Percentiles rank a stretch among this genome's conserved stretches.
Conservation (phyloP, 1,139 yeast species). For the Nakaseomyces bracarensis region DNA sequence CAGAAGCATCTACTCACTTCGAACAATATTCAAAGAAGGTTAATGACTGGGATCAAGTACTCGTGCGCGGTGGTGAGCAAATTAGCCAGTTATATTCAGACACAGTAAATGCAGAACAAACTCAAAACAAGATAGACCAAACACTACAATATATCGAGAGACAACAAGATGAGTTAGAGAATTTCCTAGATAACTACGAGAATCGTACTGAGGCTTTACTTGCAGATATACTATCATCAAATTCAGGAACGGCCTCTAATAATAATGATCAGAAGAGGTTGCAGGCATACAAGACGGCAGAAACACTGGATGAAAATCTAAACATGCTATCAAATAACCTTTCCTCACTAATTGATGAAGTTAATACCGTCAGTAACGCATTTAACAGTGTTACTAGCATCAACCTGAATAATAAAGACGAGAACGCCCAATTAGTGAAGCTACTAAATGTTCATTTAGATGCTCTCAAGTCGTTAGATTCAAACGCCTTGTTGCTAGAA, state of each 20-base stretch:
- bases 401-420: slow-evolving; percentile 29
- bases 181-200: slow-evolving; percentile 76
- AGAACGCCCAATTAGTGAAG: slow-evolving; percentile 55
- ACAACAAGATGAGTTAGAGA: slow-evolving; percentile 88
- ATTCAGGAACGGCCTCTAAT: slow-evolving; percentile 22
- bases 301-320: slow-evolving; percentile 71
- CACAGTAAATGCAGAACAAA: slow-evolving; percentile 73
- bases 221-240: slow-evolving; percentile 35
- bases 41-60: slow-evolving; percentile 74
- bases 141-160: slow-evolving; percentile 76
- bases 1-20: slow-evolving; percentile 65
- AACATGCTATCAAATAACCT: slow-evolving; percentile 71
- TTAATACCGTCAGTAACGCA: slow-evolving; percentile 77
- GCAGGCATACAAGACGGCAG: slow-evolving; percentile 84
- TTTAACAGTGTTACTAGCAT: slow-evolving; percentile 58
- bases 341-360: slow-evolving; percentile 69
- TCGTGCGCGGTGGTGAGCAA: slow-evolving; percentile 80
- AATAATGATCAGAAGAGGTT: slow-evolving; percentile 73
- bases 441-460: slow-evolving; percentile 83
- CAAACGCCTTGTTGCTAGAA: slow-evolving; percentile 58
- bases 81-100: slow-evolving; percentile 72
- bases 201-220: slow-evolving; percentile 64
- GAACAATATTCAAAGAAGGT: slow-evolving; percentile 69
- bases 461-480: slow-evolving; percentile 80
- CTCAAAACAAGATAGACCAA: slow-evolving; percentile 81